A percentile compares a stretch with the other conserved stretches of the same genome.
phyloP scores from a whole-genome alignment of 768 basidiomycete species.

The Leccinum subtestaceum region DNA sequence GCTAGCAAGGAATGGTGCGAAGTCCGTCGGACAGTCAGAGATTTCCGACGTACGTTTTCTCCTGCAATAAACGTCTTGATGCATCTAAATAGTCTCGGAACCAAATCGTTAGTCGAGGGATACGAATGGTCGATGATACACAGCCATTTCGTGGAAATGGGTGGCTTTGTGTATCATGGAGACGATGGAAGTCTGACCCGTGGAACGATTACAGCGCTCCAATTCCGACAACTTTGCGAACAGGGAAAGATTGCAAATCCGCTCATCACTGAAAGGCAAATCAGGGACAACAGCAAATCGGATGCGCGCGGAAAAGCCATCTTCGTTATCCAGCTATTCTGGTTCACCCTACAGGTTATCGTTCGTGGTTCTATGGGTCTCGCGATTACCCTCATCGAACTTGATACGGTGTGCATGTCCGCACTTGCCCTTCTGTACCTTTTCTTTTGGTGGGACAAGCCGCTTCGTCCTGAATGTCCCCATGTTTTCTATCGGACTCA shows the following conservation, averaged over 20 bases:
- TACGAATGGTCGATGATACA: neutral
- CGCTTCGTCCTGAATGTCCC: neutral
- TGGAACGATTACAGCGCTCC: neutral
- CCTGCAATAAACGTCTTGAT: neutral
- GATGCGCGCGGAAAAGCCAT: neutral
- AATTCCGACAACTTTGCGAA: neutral
- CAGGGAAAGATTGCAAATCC: neutral
- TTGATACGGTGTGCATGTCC: neutral
- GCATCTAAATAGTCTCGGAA: neutral
- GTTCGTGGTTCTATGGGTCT: neutral
- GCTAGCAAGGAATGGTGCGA: neutral
- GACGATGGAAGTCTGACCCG: neutral
- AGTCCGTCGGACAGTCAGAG: neutral
- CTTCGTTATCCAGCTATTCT: neutral
- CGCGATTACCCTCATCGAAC: neutral
- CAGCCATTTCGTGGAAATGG: neutral
- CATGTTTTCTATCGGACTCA: neutral
- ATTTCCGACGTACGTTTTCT: neutral
- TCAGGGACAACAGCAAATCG: neutral
- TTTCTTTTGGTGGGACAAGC: neutral
- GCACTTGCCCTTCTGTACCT: neutral
- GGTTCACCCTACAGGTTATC: neutral
- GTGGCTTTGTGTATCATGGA: neutral
- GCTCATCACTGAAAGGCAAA: neutral
- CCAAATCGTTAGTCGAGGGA: neutral